Evolutionary conservation across 805 yeast species (phyloP), one percentile per base, ranked within the genome.

Genomic region (Cyberlindnera euphorbiiphila): DNA sequence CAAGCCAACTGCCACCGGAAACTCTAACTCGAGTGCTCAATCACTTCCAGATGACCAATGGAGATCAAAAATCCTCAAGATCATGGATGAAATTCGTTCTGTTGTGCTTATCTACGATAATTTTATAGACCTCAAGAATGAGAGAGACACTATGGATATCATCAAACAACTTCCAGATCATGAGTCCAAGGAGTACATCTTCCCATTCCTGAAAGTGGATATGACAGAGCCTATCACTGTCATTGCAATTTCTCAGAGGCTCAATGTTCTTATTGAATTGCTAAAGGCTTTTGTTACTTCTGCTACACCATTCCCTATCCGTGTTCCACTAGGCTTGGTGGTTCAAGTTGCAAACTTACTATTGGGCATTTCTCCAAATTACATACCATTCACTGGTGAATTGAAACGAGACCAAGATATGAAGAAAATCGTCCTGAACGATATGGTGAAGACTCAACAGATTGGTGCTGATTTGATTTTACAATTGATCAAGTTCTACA

Each of bases 311-410:
- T 69, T 65, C 48, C 64, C 78, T 10, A 69, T 79, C 8, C 65
- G 69, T 43, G 68, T 84, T 7, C 93, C 94, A 3, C 45, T 85
- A 11, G 89, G 91, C 1, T 50, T 62, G 30, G 53, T 82, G 3
- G 53, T 81, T 5, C 54, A 65, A 8, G 42, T 80, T 33, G 63
- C 69, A 16, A 87, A 82, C 49, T 60, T 78, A 10, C 51, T 81
- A 12, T 59, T 75, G 41, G 68, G 79, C 13, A 58, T 85, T 41
- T 76, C 79, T 46, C 59, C 71, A 11, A 73, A 68, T 36, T 76
- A 74, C 43, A 59, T 78, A 25, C 68, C 78, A 2, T 67, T 80
- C 52, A 74, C 72, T 47, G 66, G 71, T 32, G 86, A 80, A 18
- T 35, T 68, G 43, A 69, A 82, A 41, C 67, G 81, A 43, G 82